These are phyloP conservation scores for Zarea fungicola DNA, from an alignment of 2,329 filamentous ascomycete species.

Conservation along the genomic window DNA sequence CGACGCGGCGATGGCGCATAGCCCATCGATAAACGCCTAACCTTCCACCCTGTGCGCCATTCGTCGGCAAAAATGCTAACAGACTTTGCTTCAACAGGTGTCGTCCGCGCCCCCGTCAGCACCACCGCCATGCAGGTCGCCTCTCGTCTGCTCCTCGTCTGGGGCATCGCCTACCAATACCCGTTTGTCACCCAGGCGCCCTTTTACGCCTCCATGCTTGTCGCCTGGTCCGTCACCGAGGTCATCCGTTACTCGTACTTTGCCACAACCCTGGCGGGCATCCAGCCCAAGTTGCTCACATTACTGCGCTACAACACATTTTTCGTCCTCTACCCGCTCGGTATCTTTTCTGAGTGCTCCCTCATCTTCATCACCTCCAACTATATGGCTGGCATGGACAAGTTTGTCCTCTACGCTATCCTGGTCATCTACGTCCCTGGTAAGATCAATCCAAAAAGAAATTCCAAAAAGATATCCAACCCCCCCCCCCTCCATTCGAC, in stretches of 20 bases:
- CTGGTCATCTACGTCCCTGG: slow-evolving; percentile 75
- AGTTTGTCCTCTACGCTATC: slow-evolving; percentile 58
- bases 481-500: no score
- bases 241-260: slow-evolving; percentile 93
- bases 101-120: slow-evolving; percentile 78
- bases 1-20: background rate
- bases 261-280: slow-evolving; percentile 61
- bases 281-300: slow-evolving; percentile 60
- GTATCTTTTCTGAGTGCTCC: slow-evolving; percentile 81
- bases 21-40: background rate
- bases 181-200: slow-evolving; percentile 56
- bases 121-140: slow-evolving; percentile 90
- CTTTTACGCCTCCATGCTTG: slow-evolving; percentile 71
- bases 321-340: slow-evolving; percentile 85
- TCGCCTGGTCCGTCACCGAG: slow-evolving; percentile 87
- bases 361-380: slow-evolving; percentile 67
- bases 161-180: slow-evolving; percentile 74
- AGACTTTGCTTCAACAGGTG: slow-evolving; percentile 41
- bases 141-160: slow-evolving; percentile 81
- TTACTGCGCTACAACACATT: slow-evolving; percentile 93
- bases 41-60: background rate
- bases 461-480: no score
- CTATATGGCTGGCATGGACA: slow-evolving; percentile 48
- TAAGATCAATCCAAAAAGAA: no score
- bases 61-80: slow-evolving; percentile 9